Base-by-base conservation (phyloP, 2,329 filamentous ascomycete species). In the Tolypocladium album region DNA sequence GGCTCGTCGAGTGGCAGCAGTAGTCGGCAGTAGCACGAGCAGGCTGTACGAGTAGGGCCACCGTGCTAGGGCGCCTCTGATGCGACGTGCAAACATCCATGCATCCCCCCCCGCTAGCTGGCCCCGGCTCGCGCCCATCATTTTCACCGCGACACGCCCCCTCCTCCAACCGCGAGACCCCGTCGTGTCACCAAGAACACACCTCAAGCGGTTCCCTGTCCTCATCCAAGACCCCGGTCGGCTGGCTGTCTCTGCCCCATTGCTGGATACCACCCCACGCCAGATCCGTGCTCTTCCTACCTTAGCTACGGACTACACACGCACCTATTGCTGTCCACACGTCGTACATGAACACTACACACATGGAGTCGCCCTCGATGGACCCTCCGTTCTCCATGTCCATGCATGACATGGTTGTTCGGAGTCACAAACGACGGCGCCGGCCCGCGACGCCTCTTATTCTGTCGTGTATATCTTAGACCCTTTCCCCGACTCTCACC, bases 351-450 rank as follows among this genome's bases (percentile, higher is more conserved):
- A 59, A 61, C 61, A 63, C 58, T 60, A 57, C 56, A 59, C 60
- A 61, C 61, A 61, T 65, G 61, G 61, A 61, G 59, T 62, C 67
- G 62, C 63, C 64, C 66, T 66, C 62, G 66, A 55, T 62, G 64
- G 71, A 72, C 70, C 69, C 70, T 71, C 69, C 63, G 67, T 70
- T 53, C 70, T 71, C 71, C 71, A 72, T 73, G 69, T 67, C 68
- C 70, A 72, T 74, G 71, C 72, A 73, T 67, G 63, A 59, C 64
- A 68, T 71, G 68, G 68, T 64, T 67, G 63, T 62, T 63, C 61
- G 60, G 59, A 64, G 61, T 47, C 55, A 61, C 59, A 52, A 45
- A 56, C 59, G 57, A 63, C 59, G 59, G 62, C 62, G 61, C 59
- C 60, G 58, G 60, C 63, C 62, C 34, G 40, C 55, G 22, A 42